Percentiles rank a stretch among this genome's conserved stretches.
These are phyloP conservation scores for Fusarium nanum DNA, from an alignment of 2,329 filamentous ascomycete genomes.

Conservation along the genomic window DNA sequence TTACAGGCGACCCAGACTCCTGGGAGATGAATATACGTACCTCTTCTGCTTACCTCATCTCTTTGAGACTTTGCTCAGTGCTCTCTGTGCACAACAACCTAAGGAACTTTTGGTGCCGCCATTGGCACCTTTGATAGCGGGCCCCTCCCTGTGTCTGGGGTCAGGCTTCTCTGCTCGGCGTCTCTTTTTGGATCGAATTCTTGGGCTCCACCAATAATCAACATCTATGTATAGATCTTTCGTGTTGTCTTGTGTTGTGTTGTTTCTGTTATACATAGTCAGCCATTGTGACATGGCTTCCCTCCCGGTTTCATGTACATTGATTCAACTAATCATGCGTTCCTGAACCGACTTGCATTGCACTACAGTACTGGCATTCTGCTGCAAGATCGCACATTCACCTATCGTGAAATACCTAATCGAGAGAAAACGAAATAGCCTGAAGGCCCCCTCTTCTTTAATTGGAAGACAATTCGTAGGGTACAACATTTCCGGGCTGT, in stretches of 20 bases:
- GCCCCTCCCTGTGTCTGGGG: slow-evolving; percentile 37
- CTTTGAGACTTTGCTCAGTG: background rate
- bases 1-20: slow-evolving; percentile 27
- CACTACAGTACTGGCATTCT: background rate
- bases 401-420: background rate
- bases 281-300: slow-evolving; percentile 6
- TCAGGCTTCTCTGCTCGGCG: slow-evolving; percentile 20
- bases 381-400: background rate
- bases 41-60: slow-evolving; percentile 25
- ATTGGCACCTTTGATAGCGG: slow-evolving; percentile 47
- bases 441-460: background rate
- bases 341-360: background rate
- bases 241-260: background rate
- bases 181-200: slow-evolving; percentile 14
- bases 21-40: slow-evolving; percentile 30
- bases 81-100: background rate
- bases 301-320: slow-evolving; percentile 4
- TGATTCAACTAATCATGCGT: slow-evolving; percentile 3
- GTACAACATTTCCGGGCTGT: slow-evolving; percentile 30
- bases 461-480: background rate
- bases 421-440: background rate
- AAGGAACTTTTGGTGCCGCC: slow-evolving; percentile 47
- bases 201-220: slow-evolving; percentile 15
- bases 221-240: background rate
- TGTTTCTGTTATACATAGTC: slow-evolving; percentile 23